Evolutionary conservation across 768 basidiomycete species (phyloP), one percentile per base, ranked within the genome.

Genomic region (Mycena chlorophos): DNA sequence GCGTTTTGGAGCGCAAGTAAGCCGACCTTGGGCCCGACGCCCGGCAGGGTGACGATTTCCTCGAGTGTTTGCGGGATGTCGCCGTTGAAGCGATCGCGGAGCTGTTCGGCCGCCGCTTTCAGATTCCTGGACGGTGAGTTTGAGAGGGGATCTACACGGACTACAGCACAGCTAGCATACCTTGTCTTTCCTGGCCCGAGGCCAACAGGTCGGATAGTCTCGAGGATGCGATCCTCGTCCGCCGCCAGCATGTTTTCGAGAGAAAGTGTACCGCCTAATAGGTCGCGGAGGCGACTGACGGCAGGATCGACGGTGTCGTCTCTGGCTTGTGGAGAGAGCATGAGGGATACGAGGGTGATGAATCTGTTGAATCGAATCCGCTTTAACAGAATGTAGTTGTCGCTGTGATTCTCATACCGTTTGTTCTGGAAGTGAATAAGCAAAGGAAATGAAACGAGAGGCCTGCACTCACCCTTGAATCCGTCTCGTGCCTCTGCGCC

Each of bases 11-110:
- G 76, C 2, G 85, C 75, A 30, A 97, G 69, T 71, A 91, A 96
- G 1, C 92, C 92, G 94, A 98, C 97, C 70, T 99, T 98, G 0
- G 94, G 96, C 0, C 96, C 96, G 0, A 98, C 94, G 0, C 96
- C 96, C 2, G 86, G 86, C 13, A 98, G 72, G 4, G 88, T 88
- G 62, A 93, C 91, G 8, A 99, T 75, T 37, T 91, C 91, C 31
- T 94, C 94, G 3, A 88, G 84, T 0, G 92, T 94, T 67, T 88
- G 85, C 0, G 96, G 96, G 0, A 98, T 87, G 57, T 98, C 94
- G 2, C 87, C 87, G 42, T 80, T 79, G 56, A 91, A 92, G 0
- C 87, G 79, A 54, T 91, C 87, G 17, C 78, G 74, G 10, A 97
- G 75, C 40, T 75, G 78, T 55, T 81, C 74, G 0, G 94, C 89